Conservation (phyloP, 805 yeast genomes). For the Cyberlindnera veronae region DNA sequence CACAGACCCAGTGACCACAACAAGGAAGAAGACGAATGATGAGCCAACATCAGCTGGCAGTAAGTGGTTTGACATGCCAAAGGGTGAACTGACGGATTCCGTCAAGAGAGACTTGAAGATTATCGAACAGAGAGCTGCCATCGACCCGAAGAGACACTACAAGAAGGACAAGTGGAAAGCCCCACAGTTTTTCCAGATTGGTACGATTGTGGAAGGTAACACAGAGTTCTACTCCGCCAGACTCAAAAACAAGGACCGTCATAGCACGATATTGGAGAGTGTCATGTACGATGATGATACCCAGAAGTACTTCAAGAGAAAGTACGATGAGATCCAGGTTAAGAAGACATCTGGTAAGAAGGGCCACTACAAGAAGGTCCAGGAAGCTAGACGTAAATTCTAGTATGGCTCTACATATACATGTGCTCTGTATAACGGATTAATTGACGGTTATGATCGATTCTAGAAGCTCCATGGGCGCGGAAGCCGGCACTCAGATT, state of each 20-base stretch:
- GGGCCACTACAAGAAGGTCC: slow-evolving; percentile 59
- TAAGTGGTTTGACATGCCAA: slow-evolving; percentile 80
- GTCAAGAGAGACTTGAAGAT: slow-evolving; percentile 74
- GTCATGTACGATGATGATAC: slow-evolving; percentile 69
- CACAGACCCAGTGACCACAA: slow-evolving; percentile 43
- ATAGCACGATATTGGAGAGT: slow-evolving; percentile 77
- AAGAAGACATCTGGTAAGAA: slow-evolving; percentile 61
- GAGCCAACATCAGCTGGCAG: slow-evolving; percentile 40
- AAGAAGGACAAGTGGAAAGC: slow-evolving; percentile 77
- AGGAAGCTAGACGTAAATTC: slow-evolving; percentile 54
- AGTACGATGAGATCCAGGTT: slow-evolving; percentile 75
- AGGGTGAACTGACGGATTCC: slow-evolving; percentile 66
- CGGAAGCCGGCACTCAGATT: too few relatives aligned
- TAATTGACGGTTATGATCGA: too few relatives aligned
- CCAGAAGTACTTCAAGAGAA: slow-evolving; percentile 76
- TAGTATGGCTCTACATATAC: slow-evolving; percentile 2
- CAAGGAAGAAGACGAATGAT: slow-evolving; percentile 17
- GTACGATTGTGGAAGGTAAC: slow-evolving; percentile 81
- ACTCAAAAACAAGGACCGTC: slow-evolving; percentile 67
- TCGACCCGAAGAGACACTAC: slow-evolving; percentile 95
- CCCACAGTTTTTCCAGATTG: slow-evolving; percentile 82
- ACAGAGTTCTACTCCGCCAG: slow-evolving; percentile 72
- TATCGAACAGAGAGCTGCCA: slow-evolving; percentile 80
- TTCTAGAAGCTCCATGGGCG: too few relatives aligned
- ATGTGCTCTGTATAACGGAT: not conserved